Base-by-base conservation (phyloP, 140 eudicot species). In the Ambrosia hybrid region DNA sequence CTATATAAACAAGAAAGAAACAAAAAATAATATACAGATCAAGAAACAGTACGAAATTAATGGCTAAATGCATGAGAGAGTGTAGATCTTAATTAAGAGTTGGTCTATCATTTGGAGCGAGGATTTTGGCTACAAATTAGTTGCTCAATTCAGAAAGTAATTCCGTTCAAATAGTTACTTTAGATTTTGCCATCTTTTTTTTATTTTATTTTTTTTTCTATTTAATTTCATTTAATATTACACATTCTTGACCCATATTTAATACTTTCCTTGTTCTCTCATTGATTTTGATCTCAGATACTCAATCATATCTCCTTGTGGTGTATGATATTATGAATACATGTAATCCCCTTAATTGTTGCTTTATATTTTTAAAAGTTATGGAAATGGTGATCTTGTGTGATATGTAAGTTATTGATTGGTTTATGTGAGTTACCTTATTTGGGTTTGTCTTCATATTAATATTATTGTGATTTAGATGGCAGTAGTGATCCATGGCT, bases 101-200 rank as follows among this genome's bases (percentile, higher is more conserved):
- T 78, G 82, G 87, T 85, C 80, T 67, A 87, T 83, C 84, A 87
- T 69, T 75, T 72, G 76, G 91, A 87, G 81, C 97, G 95, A 83
- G 81, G 84, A 88, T 91, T 82, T 80, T 72, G 94, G 82, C 96
- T 79, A 78, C 26, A 77, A 79, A 81, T 77, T 62, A 71, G 86
- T 67, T 62, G 39, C n/a, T 71, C 51, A 51, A 36, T 77, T 59
- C 57, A 75, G 21, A 75, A 57, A 67, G 14, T 51, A 57, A 26
- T 69, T 85, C 26, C 26, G 26, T 21, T 21, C 26, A 21, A 21
- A 21, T 21, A 67, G 81, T 77, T 65, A 55, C 91, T 68, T 73
- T 89, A 86, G 92, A 89, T 89, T 89, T 89, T 81, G 38, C 71
- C 67, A 3, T 9, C 49, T 21, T 21, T 21, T 21, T 79, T 2